Conservation (phyloP, 2,329 filamentous ascomycete genomes). For the Rachicladosporium sp. region DNA sequence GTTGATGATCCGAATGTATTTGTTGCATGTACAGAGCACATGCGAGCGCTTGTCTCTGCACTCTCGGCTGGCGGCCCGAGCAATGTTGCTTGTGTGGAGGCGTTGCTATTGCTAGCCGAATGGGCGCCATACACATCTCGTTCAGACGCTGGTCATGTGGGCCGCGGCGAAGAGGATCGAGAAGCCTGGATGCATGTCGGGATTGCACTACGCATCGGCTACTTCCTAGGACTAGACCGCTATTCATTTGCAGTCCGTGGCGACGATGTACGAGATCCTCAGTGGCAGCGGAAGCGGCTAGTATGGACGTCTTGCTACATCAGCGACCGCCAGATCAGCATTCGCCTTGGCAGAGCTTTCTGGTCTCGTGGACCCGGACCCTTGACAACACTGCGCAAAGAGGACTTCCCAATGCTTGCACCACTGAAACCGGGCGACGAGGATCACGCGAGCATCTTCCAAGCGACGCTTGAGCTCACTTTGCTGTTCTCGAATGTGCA, state of each 20-base stretch:
- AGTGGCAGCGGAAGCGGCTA: slow-evolving; percentile 50
- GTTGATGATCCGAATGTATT: slow-evolving; percentile 51
- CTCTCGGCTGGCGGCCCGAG: slow-evolving; percentile 55
- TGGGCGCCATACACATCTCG: slow-evolving; percentile 58
- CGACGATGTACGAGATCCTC: slow-evolving; percentile 44
- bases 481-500: slow-evolving; percentile 64
- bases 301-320: slow-evolving; percentile 60
- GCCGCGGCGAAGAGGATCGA: slow-evolving; percentile 60
- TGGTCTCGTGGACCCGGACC: slow-evolving; percentile 62
- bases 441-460: slow-evolving; percentile 56
- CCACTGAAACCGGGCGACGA: slow-evolving; percentile 48
- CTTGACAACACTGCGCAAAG: slow-evolving; percentile 49
- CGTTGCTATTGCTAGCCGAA: slow-evolving; percentile 56
- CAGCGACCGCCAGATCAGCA: slow-evolving; percentile 56
- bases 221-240: slow-evolving; percentile 57
- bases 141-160: slow-evolving; percentile 48
- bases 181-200: slow-evolving; percentile 70
- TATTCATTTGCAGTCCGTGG: slow-evolving; percentile 51
- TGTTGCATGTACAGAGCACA: slow-evolving; percentile 54
- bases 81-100: slow-evolving; percentile 59
- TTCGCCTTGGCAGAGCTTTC: slow-evolving; percentile 58
- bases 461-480: slow-evolving; percentile 58
- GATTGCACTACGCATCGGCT: slow-evolving; percentile 55
- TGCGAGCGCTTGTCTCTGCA: slow-evolving; percentile 55
- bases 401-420: slow-evolving; percentile 56